Evolutionary conservation across 2,329 filamentous ascomycete genomes (phyloP), one percentile per base, ranked within the genome.

Genomic region (Paraphaeosphaeria minitans): DNA sequence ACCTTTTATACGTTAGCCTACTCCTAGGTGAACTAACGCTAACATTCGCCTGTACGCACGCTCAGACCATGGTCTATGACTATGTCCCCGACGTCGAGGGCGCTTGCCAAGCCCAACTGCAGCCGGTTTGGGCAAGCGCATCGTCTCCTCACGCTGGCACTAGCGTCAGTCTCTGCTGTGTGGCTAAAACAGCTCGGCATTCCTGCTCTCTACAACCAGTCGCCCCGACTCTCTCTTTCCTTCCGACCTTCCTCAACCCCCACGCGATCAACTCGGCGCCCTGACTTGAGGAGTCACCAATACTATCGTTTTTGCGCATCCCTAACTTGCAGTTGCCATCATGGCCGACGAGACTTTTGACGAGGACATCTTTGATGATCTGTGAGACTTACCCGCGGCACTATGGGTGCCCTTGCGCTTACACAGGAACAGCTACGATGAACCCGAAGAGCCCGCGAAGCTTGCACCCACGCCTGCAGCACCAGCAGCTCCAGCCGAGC

Each of bases 291-390:
- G 22, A 35, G 42, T 19, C 21, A 39, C 33, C 24, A 46, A 33
- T 24, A 21, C 33, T 48, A 49, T 53, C 47, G 55, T 51, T 46
- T 35, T 53, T 31, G 37, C 41, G 46, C 22, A 35, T 24, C 43
- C 16, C 48, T 33, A 21, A 53, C 42, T 46, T 47, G 49, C 61
- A 83, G 41, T 8, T 14, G 16, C 37, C 61, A 61, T 51, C 69
- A 95, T 94, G 91, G 87, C 91, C 49, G 92, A 95, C 72, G 91
- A 93, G 73, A 91, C 91, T 67, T 88, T 92, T 67, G 93, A 97
- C 69, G 93, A 97, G 73, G 93, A 97, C 84, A 90, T 97, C 79
- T 97, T 97, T 79, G 93, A 93, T 71, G 93, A 97, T 80, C 86
- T 97, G 93, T 97, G 83, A 80, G 92, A 4, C 16, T 39, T 13